Evolutionary conservation across 345 rosid species (phyloP).

Genomic region (Capsella bursapastoris): DNA sequence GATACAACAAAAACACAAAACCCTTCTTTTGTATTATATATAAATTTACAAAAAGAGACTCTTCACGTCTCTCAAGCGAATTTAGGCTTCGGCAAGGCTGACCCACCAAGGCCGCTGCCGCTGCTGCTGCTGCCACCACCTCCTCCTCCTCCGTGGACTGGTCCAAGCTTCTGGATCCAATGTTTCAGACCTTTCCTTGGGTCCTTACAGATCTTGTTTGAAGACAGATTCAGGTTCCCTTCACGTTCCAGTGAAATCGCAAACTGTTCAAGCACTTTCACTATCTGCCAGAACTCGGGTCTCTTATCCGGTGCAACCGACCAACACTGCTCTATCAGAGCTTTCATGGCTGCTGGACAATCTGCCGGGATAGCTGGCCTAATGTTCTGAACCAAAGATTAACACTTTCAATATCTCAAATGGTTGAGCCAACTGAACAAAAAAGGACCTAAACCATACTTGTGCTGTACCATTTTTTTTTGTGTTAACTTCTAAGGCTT

Average conservation of each 20-base stretch:
- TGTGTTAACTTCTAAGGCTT: not conserved
- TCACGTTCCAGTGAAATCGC: slow-evolving; percentile 61
- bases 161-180: slow-evolving; percentile 93
- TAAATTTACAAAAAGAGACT: slow-evolving; percentile 45
- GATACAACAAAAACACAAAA: slow-evolving; percentile 37
- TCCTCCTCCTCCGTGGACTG: slow-evolving; percentile 36
- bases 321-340: slow-evolving; percentile 96
- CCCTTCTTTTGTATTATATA: slow-evolving; percentile 33
- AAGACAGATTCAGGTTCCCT: slow-evolving; percentile 66
- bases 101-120: slow-evolving; percentile 75
- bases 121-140: slow-evolving; percentile 34
- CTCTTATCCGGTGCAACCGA: slow-evolving; percentile 82
- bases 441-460: not conserved
- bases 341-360: slow-evolving; percentile 79
- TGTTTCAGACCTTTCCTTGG: slow-evolving; percentile 78
- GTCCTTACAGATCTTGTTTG: slow-evolving; percentile 59
- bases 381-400: slow-evolving; percentile 58
- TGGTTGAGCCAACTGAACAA: slow-evolving; percentile 15
- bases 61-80: slow-evolving; percentile 47
- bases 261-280: slow-evolving; percentile 87
- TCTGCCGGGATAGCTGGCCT: slow-evolving; percentile 76
- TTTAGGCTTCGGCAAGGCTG: slow-evolving; percentile 47
- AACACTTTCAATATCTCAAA: slow-evolving; percentile 11
- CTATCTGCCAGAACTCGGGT: slow-evolving; percentile 95
- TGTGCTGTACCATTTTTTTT: not conserved